These are phyloP conservation scores for Saprolegnia diclina DNA, from an alignment of 352 stramenopile species.

Conservation along the genomic window DNA sequence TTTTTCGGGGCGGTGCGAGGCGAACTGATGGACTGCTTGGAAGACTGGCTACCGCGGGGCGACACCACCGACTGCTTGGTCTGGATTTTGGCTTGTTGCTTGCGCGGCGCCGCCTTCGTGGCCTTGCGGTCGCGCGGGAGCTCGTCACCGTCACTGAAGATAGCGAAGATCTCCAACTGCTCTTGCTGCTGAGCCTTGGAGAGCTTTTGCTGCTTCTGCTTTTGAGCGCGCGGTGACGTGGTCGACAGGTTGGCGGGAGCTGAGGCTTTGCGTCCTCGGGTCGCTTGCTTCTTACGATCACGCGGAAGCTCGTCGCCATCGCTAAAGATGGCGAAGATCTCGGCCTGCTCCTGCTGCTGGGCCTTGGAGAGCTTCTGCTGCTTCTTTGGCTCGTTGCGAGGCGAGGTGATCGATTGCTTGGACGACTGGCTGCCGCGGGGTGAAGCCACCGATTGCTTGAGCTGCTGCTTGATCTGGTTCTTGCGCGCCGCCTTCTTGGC, in stretches of 20 bases:
- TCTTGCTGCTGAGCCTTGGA: background rate
- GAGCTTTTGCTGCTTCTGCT: background rate
- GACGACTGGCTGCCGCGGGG: background rate
- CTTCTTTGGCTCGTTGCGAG: background rate
- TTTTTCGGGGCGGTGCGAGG: background rate
- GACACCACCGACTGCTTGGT: background rate
- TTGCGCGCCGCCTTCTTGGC: background rate
- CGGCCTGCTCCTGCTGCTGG: background rate
- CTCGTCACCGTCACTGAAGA: constrained; percentile 2
- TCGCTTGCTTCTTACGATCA: background rate
- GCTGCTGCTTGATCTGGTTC: background rate
- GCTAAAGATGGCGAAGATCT: constrained; percentile 15
- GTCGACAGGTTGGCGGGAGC: background rate
- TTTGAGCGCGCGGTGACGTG: background rate
- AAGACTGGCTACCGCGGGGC: background rate
- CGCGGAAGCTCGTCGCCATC: background rate
- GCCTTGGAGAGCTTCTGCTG: background rate
- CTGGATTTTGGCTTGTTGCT: no score
- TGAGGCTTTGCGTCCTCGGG: background rate
- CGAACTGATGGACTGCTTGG: background rate
- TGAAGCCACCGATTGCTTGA: background rate
- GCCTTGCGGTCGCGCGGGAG: constrained; percentile 6
- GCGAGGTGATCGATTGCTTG: background rate
- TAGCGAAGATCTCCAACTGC: background rate
- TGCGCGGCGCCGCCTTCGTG: background rate